phyloP scores from a whole-genome alignment of 495 filamentous ascomycete genomes.

The Acidiella bohemica region DNA sequence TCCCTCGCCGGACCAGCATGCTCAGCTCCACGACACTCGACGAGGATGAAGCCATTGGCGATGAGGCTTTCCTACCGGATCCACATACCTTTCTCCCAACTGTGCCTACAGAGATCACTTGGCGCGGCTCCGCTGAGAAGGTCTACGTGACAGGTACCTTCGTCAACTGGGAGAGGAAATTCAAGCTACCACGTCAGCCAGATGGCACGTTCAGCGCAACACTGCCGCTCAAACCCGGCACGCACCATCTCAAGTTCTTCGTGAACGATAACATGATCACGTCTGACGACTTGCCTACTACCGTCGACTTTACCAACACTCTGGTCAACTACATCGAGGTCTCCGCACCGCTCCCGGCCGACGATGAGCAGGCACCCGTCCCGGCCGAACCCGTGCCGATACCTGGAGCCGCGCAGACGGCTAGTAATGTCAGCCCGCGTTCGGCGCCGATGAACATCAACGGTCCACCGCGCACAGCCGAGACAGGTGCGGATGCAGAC shows the following conservation, averaged over 20 bases:
- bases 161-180: constrained; percentile 89
- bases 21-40: constrained; percentile 59
- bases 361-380: constrained; percentile 4
- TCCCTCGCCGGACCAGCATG: constrained; percentile 45
- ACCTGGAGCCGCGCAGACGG: constrained; percentile 7
- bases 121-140: constrained; percentile 65
- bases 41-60: constrained; percentile 65
- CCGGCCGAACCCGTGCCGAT: constrained; percentile 14
- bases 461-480: constrained; percentile 4
- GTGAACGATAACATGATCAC: constrained; percentile 86
- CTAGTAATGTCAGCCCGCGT: background rate
- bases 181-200: constrained; percentile 48
- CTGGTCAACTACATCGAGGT: constrained; percentile 97
- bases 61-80: constrained; percentile 36
- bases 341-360: constrained; percentile 1
- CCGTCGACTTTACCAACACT: constrained; percentile 92
- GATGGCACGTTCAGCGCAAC: constrained; percentile 45
- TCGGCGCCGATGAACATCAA: constrained; percentile 3
- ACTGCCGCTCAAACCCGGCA: constrained; percentile 74
- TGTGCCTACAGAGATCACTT: constrained; percentile 72
- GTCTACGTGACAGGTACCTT: constrained; percentile 96
- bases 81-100: constrained; percentile 48
- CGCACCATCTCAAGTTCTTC: constrained; percentile 92
- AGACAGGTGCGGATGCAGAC: constrained; percentile 2
- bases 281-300: constrained; percentile 74